Base-by-base conservation (phyloP, 768 basidiomycete species). In the Pholiota molesta region DNA sequence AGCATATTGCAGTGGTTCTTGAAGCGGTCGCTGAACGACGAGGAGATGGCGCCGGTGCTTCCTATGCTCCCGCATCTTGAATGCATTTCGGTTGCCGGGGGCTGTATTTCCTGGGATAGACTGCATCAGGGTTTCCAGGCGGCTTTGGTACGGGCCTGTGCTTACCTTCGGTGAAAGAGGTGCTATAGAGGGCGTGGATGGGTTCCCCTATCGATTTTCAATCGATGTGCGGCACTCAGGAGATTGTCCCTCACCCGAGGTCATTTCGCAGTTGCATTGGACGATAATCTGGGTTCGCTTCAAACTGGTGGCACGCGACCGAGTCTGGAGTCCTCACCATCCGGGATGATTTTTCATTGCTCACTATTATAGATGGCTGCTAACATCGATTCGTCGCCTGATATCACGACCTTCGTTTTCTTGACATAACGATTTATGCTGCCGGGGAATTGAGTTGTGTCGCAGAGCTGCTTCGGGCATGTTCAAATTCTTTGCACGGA, bases 1-100 rank as follows among this genome's bases (percentile, higher is more conserved):
- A 61, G 62, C 0, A 49, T 66, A 3, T 28, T 64, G 28, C 26
- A 49, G 28, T 62, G 66, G 61, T 55, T 67, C 19, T 51, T 62
- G 55, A 29, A 52, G 26, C 55, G 63, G 13, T 59, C 65, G 31
- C 47, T 64, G 52, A 60, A 60, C 16, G 66, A 59, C 26, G 63
- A 64, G 19, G 66, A 64, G 37, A 64, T 67, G 3, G 63, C 55
- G 0, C 40, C 52, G 14, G 31, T 62, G 14, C 42, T 67, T 3
- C 44, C 55, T 8, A 23, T 60, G 1, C 45, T 67, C 17, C 17
- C 52, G 26, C 21, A 62, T 16, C n/a, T 67, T 1, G 37, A 59
- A 21, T 37, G n/a, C 3, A n/a, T 67, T 2, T 44, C 45, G 16
- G 26, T 67, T 7, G 42, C 29, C 3, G 59, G 61, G 5, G 23